Evolutionary conservation across 495 filamentous ascomycete species (phyloP).

Genomic region (Durotheca rogersii): DNA sequence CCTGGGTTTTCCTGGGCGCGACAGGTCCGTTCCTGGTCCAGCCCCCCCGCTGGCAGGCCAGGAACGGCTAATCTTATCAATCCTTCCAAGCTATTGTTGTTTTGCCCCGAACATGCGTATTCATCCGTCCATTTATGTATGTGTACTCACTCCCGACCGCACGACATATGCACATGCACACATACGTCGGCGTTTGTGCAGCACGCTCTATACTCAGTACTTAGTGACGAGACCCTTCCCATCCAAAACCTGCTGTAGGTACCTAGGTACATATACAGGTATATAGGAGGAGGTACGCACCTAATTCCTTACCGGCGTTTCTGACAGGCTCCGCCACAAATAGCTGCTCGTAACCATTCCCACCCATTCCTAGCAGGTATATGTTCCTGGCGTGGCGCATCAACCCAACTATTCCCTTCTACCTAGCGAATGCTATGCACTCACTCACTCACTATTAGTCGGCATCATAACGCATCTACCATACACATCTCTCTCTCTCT

Average conservation of each 20-base stretch:
- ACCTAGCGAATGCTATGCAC: too few species aligned
- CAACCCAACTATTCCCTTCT: too few species aligned
- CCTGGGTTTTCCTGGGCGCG: conserved; percentile 5
- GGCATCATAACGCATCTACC: too few species aligned
- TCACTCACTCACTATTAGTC: too few species aligned
- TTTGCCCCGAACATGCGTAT: too few species aligned
- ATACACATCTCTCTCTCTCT: too few species aligned
- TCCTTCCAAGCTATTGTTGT: not conserved
- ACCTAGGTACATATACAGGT: too few species aligned
- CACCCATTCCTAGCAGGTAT: not conserved
- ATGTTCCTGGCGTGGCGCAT: too few species aligned
- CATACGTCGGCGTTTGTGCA: not conserved
- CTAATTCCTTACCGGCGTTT: not conserved
- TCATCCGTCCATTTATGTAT: not conserved
- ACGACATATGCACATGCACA: conserved; percentile 1
- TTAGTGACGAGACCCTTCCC: too few species aligned
- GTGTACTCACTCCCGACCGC: not conserved
- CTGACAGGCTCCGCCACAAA: not conserved
- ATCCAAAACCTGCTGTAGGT: too few species aligned
- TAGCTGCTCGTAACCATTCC: not conserved
- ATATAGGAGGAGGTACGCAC: too few species aligned
- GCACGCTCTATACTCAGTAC: not conserved
- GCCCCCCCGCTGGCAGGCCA: not conserved
- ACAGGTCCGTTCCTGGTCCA: conserved; percentile 6
- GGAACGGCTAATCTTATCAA: not conserved